Evolutionary conservation across 2,329 filamentous ascomycete species (phyloP), one percentile per base, ranked within the genome.

Genomic region (Fusarium sp.): DNA sequence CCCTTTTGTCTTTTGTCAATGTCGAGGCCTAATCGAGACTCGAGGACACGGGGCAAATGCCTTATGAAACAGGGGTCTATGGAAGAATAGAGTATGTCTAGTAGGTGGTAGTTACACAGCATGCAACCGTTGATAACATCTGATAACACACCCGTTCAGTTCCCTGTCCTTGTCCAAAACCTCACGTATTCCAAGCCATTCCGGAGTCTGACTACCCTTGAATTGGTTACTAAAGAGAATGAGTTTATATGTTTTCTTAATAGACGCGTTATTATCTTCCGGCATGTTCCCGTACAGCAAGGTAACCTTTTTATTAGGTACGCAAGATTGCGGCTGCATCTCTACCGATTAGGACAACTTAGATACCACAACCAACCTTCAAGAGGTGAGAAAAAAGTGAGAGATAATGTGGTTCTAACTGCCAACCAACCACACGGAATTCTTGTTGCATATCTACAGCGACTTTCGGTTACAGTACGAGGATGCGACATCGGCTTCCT

Each of bases 401-500:
- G 43, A 58, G 46, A 65, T 53, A 65, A 58, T 51, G 58, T 65
- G 54, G 67, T 71, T 51, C 64, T 53, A 60, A 64, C 68, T 25
- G 72, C 65, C 49, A 46, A 48, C 67, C 48, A 56, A 61, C 34
- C 54, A 44, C 31, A 50, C 30, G 43, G 42, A 30, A 50, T 39
- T 44, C 26, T 12, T 30, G 62, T 56, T 71, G 43, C 70, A 71
- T 70, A 37, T 49, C 21, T 58, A 34, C 42, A 48, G 37, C 39
- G 21, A 19, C 13, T 25, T 43, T 59, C 61, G 58, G 58, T 44
- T 52, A 30, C 28, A 30, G 28, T 30, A 45, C 43, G 59, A 70
- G 51, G 56, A 68, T 74, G 60, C 65, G 70, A 73, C 67, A 59
- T 73, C 65, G 72, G 62, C 50, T 65, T 58, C 54, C 65, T 59